Percentiles rank a stretch among this genome's conserved stretches.
These are phyloP conservation scores for Pseudogymnoascus sp. DNA, from an alignment of 2,329 filamentous ascomycete species.

Conservation along the genomic window DNA sequence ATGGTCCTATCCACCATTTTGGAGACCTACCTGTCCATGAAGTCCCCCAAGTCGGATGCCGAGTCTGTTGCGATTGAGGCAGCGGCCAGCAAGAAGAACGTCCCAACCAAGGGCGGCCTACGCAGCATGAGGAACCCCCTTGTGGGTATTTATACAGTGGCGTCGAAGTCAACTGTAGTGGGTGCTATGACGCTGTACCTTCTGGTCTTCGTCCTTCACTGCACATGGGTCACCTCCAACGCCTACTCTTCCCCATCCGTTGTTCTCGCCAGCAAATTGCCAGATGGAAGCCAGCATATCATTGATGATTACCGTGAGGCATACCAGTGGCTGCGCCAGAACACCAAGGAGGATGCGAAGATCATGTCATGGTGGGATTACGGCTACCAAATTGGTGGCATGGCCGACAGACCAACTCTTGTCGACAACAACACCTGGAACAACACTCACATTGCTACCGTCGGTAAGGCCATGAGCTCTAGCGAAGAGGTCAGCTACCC, in stretches of 20 bases:
- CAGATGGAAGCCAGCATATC: constrained; percentile 94
- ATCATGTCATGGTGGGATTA: constrained; percentile 99
- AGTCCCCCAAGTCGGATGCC: constrained; percentile 48
- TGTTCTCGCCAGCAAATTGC: constrained; percentile 82
- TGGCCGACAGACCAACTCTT: constrained; percentile 93
- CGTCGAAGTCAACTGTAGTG: constrained; percentile 74
- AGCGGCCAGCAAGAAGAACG: constrained; percentile 40
- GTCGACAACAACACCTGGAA: constrained; percentile 99
- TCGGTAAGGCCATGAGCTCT: constrained; percentile 98
- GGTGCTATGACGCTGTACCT: constrained; percentile 69
- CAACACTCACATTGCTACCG: constrained; percentile 98
- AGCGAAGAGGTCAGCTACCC: constrained; percentile 96
- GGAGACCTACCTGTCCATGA: constrained; percentile 69
- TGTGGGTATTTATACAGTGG: constrained; percentile 72
- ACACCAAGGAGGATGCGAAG: constrained; percentile 90
- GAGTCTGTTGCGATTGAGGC: constrained; percentile 34
- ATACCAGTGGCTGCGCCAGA: constrained; percentile 98
- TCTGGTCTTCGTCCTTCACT: constrained; percentile 89
- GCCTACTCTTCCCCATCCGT: constrained; percentile 98
- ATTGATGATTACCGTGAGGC: constrained; percentile 99
- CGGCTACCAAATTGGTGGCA: constrained; percentile 98
- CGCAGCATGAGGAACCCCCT: constrained; percentile 63
- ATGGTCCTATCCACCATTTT: constrained; percentile 81
- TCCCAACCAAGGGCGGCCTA: constrained; percentile 46
- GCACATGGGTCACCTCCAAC: constrained; percentile 98